Conservation (phyloP, 2,329 filamentous ascomycete species). For the Sarocladiaceae sp. region DNA sequence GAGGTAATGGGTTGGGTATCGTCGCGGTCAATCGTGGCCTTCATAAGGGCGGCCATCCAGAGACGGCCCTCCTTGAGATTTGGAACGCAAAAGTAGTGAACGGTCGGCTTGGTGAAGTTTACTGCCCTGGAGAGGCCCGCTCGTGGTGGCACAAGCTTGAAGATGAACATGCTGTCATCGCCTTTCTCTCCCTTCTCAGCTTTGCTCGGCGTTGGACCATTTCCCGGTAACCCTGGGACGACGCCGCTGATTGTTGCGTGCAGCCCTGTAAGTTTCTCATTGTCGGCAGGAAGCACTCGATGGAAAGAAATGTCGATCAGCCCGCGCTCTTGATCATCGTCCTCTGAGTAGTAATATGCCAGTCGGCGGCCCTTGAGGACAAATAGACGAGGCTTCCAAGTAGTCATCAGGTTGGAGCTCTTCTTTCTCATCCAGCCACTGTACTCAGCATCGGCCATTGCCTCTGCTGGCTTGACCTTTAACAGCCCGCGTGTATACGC, state of each 20-base stretch:
- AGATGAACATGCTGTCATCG: conserved; percentile 85
- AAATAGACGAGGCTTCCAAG: conserved; percentile 96
- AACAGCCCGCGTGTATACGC: conserved; percentile 85
- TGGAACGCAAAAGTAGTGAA: conserved; percentile 96
- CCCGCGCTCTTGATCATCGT: conserved; percentile 88
- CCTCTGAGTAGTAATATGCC: conserved; percentile 94
- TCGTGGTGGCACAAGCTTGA: conserved; percentile 92
- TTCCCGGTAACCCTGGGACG: conserved; percentile 36
- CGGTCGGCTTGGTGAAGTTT: conserved; percentile 94
- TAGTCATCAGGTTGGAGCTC: conserved; percentile 91
- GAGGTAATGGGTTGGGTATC: conserved; percentile 74
- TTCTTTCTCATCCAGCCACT: conserved; percentile 99
- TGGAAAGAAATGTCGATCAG: conserved; percentile 98
- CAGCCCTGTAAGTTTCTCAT: conserved; percentile 82
- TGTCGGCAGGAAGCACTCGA: conserved; percentile 89
- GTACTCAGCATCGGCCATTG: conserved; percentile 84
- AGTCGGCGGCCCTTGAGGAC: conserved; percentile 86
- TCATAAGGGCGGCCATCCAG: conserved; percentile 99
- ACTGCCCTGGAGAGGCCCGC: conserved; percentile 84
- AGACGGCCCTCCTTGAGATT: conserved; percentile 81
- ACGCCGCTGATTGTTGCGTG: conserved; percentile 90
- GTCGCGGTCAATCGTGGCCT: conserved; percentile 95
- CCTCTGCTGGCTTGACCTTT: conserved; percentile 76
- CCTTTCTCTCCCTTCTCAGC: conserved; percentile 35
- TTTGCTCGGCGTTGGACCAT: conserved; percentile 35